Conservation (phyloP, 805 yeast genomes). For the Debaryomyces prosopidis region DNA sequence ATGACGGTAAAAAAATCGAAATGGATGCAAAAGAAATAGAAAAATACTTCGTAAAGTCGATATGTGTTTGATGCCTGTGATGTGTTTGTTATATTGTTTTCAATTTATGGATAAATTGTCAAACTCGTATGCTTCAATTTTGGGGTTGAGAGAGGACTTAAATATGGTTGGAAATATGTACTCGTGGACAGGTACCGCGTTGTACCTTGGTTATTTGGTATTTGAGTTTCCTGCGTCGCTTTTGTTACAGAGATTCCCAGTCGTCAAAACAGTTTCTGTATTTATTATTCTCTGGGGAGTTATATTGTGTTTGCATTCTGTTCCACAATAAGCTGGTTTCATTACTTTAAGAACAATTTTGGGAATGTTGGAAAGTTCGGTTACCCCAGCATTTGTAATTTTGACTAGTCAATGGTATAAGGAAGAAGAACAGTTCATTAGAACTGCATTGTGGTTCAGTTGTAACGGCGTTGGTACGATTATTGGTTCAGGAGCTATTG, state of each 20-base stretch:
- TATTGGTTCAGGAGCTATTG: slow-evolving; percentile 46
- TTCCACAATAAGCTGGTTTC: slow-evolving; percentile 44
- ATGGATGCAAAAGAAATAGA: slow-evolving; percentile 14
- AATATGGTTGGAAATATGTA: slow-evolving; percentile 35
- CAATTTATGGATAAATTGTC: slow-evolving; percentile 41
- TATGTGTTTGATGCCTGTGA: slow-evolving; percentile 17
- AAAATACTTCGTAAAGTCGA: slow-evolving; percentile 21
- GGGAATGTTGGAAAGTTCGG: slow-evolving; percentile 41
- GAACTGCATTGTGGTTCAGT: slow-evolving; percentile 38
- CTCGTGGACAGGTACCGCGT: slow-evolving; percentile 40
- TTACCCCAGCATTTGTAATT: slow-evolving; percentile 43
- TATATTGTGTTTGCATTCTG: slow-evolving; percentile 52
- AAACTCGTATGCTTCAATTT: slow-evolving; percentile 37
- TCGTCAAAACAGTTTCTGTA: slow-evolving; percentile 50
- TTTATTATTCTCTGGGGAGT: slow-evolving; percentile 62
- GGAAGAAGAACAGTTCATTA: slow-evolving; percentile 31
- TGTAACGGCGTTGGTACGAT: slow-evolving; percentile 35
- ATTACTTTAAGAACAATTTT: slow-evolving; percentile 38
- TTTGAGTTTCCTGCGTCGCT: slow-evolving; percentile 52
- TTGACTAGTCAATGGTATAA: slow-evolving; percentile 36
- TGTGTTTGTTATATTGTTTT: slow-evolving; percentile 23
- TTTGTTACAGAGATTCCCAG: slow-evolving; percentile 55
- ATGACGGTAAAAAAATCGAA: slow-evolving; percentile 14
- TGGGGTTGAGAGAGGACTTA: slow-evolving; percentile 39
- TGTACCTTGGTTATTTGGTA: slow-evolving; percentile 58